Evolutionary conservation across 306 rosid genomes (phyloP), one percentile per base, ranked within the genome.

Genomic region (Cicer cuneatum): DNA sequence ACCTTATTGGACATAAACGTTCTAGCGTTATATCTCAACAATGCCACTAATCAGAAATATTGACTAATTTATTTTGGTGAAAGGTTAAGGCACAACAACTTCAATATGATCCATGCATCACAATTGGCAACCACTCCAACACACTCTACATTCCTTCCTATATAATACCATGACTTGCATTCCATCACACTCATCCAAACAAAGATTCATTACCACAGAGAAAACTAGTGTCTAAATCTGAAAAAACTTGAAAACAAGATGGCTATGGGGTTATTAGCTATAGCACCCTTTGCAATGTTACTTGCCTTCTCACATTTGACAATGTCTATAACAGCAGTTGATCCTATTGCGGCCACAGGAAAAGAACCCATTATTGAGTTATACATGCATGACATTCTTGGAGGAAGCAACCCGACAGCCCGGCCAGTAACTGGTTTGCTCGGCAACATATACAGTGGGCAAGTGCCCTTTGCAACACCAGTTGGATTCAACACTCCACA

Each of bases 331-430:
- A 84, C 77, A 59, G 85, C 85, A 73, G 79, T 86, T 67, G 89
- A 77, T 41, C 87, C 93, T 4, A 71, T 79, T 58, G 69, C 75
- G 45, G 86, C 81, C 48, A 77, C 85, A 11, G 92, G 86, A 11
- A 75, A 82, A 62, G 93, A 87, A 73, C 85, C 90, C 1, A 54
- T 86, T 5, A 85, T 93, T 74, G 94, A 89, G 76, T 59, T 93
- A 18, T 93, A 86, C 85, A 88, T 93, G 94, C 97, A 93, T 58
- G 98, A 91, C 87, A 86, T 91, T 77, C 86, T 91, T 11, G 97
- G 93, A 5, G 97, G 98, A 7, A 87, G 78, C 35, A 87, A 71
- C 82, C 93, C 98, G 0, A 91, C 96, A 8, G 92, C 98, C 0
- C 83, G 96, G n/a, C 97, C 97, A 0, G 83, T 93, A 57, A 91